Base-by-base conservation (phyloP, 169 alveolate species). In the Eimeria maxima region DNA sequence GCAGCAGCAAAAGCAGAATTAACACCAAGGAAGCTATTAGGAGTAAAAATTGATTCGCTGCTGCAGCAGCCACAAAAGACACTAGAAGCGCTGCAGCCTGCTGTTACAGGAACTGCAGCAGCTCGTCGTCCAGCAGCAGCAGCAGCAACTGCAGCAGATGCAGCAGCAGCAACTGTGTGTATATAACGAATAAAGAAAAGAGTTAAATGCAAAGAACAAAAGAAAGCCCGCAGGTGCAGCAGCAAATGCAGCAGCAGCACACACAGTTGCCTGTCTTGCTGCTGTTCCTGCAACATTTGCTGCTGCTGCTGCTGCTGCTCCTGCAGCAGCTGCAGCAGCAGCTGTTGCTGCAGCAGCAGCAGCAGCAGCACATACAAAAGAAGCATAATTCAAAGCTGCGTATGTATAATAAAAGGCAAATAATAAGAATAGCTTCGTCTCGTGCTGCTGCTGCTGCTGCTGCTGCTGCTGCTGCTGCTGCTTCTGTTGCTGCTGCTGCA, bases 331-430 rank as follows among this genome's bases (percentile, higher is more conserved):
- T 0, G 14, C 67, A 78, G 38, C 89, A 78, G 76, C 76, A 65
- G n/a, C 84, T 27, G 84, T 50, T 27, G 84, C 84, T 27, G 84
- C 84, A 27, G 84, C 38, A n/a, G 83, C 83, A 73, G 83, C 83
- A 73, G 83, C 83, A 73, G 83, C 83, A 73, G 83, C 83, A 73
- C 50, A 22, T 7, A 67, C 76, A 67, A 20, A 67, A 11, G 57
- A 50, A 50, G 57, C 57, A 50, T n/a, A 50, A 50, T 11, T 7
- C 57, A 50, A 50, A 50, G 11, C 57, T 7, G 11, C 5, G 5
- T 7, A 50, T 50, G 18, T 50, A 7, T 7, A 11, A 50, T 50
- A 11, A 5, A 50, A 50, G 18, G 5, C 57, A 50, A 50, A 50
- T 50, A 50, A 67, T 20, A 14, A 20, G 76, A 5, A 67, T 24